Percentiles rank a stretch among this genome's conserved stretches.
These are phyloP conservation scores for Pseudozyma tsukubaensis DNA, from an alignment of 1,284 basidiomycete species.

Conservation along the genomic window DNA sequence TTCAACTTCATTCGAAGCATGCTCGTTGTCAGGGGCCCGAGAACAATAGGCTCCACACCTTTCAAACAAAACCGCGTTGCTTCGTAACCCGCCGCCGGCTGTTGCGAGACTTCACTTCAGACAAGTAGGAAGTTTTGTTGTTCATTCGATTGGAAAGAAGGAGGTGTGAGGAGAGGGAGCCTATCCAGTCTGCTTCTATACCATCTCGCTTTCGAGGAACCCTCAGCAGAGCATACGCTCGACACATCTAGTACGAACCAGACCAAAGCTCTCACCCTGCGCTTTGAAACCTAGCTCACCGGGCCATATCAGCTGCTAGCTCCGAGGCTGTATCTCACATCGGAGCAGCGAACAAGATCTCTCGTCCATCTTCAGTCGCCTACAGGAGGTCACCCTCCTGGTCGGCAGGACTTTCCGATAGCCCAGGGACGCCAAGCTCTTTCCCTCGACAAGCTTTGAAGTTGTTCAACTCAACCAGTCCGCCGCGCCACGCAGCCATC, in stretches of 20 bases:
- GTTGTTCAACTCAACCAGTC: no score
- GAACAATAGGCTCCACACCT: neutral
- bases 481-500: neutral
- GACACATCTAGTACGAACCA: neutral
- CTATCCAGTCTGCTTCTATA: no score
- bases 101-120: neutral
- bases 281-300: neutral
- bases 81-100: neutral
- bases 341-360: conserved; percentile 27
- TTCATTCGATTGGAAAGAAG: no score
- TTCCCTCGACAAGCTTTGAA: neutral
- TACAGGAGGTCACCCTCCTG: conserved; percentile 41
- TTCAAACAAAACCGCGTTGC: neutral
- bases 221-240: no score
- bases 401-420: conserved; percentile 26
- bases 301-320: conserved; percentile 28
- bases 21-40: neutral
- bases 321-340: conserved; percentile 18
- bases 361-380: conserved; percentile 32
- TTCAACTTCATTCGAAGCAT: no score
- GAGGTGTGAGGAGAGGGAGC: no score
- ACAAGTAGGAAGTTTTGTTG: no score
- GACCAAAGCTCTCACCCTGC: neutral
- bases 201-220: no score
- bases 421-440: conserved; percentile 14